Evolutionary conservation across 192 early-diverging fungal species (phyloP), one percentile per base, ranked within the genome.

Genomic region (Linnemannia schmuckeri): DNA sequence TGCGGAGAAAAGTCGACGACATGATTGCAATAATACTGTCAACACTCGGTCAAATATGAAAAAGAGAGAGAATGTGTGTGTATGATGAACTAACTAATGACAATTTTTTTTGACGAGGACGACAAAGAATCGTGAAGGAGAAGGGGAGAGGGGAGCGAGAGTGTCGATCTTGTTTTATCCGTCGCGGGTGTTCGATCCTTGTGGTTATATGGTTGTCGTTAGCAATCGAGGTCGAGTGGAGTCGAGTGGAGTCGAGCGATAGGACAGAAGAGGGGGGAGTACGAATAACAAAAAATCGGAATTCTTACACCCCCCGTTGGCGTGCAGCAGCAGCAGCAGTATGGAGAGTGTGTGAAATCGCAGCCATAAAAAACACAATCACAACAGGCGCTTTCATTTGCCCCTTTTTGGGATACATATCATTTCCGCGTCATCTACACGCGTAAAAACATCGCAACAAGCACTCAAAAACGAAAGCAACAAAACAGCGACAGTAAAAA

Each of bases 1-100:
- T 82, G 68, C 80, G 74, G 15, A 82, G 74, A 72, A 76, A 76
- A n/a, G 68, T 72, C 42, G 57, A 74, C 22, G 80, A 71, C 80
- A 82, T 82, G 70, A 72, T 69, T 77, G 38, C 9, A 35, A 35
- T n/a, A 37, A 61, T 47, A 38, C 38, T 37, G 55, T 40, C 52
- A 52, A 22, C 49, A 37, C 49, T 52, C 54, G 40, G 55, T n/a
- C n/a, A 38, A 40, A 38, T 63, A 6, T 17, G 35, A 44, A 5
- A 7, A 30, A 55, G 27, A 44, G 74, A 42, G 24, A 44, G 38
- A 22, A 35, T 27, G 37, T 54, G 55, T 24, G 55, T 57, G 24
- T 57, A 8, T 57, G 61, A n/a, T 30, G 61, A 8, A 33, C 18
- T 52, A 18, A 17, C 20, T 52, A 52, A 52, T 52, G 61, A 66